These are phyloP conservation scores for Sinapis alba DNA, from an alignment of 441 rosid species.

Conservation along the genomic window DNA sequence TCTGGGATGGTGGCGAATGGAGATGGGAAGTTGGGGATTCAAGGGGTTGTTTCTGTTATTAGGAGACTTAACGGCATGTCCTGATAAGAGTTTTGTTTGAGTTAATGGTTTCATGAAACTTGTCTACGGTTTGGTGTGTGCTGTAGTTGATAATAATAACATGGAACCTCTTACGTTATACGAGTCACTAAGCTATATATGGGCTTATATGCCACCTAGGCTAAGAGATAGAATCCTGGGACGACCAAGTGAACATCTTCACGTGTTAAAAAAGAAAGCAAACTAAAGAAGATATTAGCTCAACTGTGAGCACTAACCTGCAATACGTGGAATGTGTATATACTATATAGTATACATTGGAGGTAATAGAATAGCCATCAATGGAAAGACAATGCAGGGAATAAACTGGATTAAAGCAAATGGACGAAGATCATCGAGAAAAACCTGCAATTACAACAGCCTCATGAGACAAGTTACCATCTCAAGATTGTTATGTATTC, in stretches of 20 bases:
- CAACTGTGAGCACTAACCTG: not conserved
- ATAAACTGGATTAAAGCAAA: not conserved
- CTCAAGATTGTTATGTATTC: not conserved
- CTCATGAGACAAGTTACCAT: not conserved
- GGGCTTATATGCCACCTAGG: no score
- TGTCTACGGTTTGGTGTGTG: not conserved
- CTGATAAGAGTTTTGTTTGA: not conserved
- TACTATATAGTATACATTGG: not conserved
- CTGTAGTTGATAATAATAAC: not conserved
- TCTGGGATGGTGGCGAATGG: slow-evolving; percentile 83
- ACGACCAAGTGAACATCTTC: no score
- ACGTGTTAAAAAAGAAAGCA: not conserved
- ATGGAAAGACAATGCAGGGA: not conserved
- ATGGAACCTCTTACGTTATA: not conserved
- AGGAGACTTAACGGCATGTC: slow-evolving; percentile 44
- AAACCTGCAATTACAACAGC: not conserved
- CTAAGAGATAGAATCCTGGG: no score
- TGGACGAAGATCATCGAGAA: not conserved
- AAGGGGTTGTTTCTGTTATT: slow-evolving; percentile 61
- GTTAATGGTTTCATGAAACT: not conserved
- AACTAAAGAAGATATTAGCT: not conserved
- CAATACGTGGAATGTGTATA: not conserved
- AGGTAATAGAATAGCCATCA: not conserved
- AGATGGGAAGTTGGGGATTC: slow-evolving; percentile 68
- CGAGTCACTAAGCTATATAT: no score